Evolutionary conservation across 371 early-diverging fungal genomes (phyloP).

Genomic region (Vairimorpha necatrix): DNA sequence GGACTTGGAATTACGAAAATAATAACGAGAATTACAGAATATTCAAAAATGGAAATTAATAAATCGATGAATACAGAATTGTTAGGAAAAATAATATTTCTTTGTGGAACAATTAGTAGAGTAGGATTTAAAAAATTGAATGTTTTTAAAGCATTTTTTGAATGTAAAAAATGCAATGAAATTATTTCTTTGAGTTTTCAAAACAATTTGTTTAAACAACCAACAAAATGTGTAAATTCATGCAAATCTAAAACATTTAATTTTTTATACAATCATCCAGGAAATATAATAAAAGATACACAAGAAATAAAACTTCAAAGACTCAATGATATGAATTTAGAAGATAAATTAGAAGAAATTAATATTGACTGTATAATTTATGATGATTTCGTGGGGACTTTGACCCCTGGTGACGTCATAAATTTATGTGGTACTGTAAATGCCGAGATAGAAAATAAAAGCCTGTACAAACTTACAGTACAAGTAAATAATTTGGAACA

Average conservation of each 20-base stretch:
- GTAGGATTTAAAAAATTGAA: slow-evolving; percentile 54
- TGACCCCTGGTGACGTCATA: slow-evolving; percentile 62
- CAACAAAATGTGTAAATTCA: slow-evolving; percentile 37
- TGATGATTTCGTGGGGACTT: slow-evolving; percentile 54
- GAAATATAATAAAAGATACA: slow-evolving; percentile 42
- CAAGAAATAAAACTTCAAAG: slow-evolving; percentile 63
- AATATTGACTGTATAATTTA: slow-evolving; percentile 54
- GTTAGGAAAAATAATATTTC: slow-evolving; percentile 38
- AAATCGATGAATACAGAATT: neutral
- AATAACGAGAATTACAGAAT: slow-evolving; percentile 5
- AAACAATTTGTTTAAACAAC: slow-evolving; percentile 52
- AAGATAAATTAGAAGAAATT: slow-evolving; percentile 28
- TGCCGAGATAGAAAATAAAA: slow-evolving; percentile 47
- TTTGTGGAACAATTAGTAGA: slow-evolving; percentile 55
- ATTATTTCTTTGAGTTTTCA: slow-evolving; percentile 3
- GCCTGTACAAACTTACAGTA: slow-evolving; percentile 53
- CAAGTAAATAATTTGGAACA: slow-evolving; percentile 52
- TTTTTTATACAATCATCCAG: slow-evolving; percentile 28
- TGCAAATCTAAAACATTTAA: slow-evolving; percentile 60
- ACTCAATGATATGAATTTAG: slow-evolving; percentile 17
- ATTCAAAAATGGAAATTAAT: neutral
- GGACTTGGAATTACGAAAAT: neutral
- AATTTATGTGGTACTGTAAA: slow-evolving; percentile 53
- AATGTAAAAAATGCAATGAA: slow-evolving; percentile 60
- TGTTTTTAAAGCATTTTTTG: slow-evolving; percentile 43